Conservation (phyloP, 768 basidiomycete species). For the Phaffia tasmanica region DNA sequence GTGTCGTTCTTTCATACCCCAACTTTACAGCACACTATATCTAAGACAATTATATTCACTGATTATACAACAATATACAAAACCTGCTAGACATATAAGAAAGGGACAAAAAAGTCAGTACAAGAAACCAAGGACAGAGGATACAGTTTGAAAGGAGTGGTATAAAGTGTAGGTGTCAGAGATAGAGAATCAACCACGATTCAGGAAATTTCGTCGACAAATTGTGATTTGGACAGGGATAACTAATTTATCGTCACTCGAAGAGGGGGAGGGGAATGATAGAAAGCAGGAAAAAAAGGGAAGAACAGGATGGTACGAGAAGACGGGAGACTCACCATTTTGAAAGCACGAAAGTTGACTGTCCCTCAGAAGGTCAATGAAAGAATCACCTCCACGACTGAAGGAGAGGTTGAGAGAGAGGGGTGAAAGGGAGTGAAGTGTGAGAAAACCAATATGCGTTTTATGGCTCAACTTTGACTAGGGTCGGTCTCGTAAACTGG, state of each 20-base stretch:
- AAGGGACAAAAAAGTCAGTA: neutral
- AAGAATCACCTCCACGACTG: no score
- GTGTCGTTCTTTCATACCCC: neutral
- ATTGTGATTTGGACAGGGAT: conserved; percentile 57
- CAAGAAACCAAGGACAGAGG: conserved; percentile 4
- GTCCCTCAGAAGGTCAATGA: no score
- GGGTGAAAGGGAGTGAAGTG: no score
- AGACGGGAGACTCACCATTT: no score
- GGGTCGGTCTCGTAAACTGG: no score
- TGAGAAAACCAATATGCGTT: no score
- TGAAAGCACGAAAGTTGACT: no score
- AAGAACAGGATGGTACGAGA: neutral
- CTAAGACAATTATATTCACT: conserved; percentile 62
- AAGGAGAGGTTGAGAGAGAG: no score
- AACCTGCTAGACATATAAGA: neutral
- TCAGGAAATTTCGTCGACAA: conserved; percentile 47
- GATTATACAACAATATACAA: conserved; percentile 4
- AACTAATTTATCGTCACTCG: conserved; percentile 50
- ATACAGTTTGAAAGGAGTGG: conserved; percentile 16
- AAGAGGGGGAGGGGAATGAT: conserved; percentile 14
- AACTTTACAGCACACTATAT: no score
- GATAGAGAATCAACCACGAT: conserved; percentile 40
- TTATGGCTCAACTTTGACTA: no score
- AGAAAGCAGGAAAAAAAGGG: conserved; percentile 10
- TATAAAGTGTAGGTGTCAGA: conserved; percentile 29